Evolutionary conservation across 352 stramenopile species (phyloP), one percentile per base, ranked within the genome.

Genomic region (Blastocystis sp.): DNA sequence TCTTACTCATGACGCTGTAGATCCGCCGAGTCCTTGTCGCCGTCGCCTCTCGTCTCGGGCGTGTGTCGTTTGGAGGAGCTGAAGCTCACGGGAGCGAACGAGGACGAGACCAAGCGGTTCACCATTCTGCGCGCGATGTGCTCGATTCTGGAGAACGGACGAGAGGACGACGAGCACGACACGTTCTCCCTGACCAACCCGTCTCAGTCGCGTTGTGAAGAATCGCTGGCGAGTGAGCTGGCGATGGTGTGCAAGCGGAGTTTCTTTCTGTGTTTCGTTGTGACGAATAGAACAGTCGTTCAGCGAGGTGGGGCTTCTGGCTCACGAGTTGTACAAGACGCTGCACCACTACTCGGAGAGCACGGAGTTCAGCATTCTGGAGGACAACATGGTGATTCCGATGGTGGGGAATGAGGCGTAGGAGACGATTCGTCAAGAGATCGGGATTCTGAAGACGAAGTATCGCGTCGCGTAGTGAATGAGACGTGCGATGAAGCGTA

Each of bases 71-170:
- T 85, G 41, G 74, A 85, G 29, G 74, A 85, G 61, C 41, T 85
- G 33, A 13, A 55, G 19, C 51, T 85, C 26, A 85, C 74, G 50
- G 59, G 50, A 1, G n/a, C 74, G 10, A 85, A 85, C n/a, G 74
- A 85, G 16, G 74, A 85, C 61, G 74, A 85, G 55, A 85, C 51
- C n/a, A 66, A 62, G 26, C 51, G 60, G 50, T 69, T 85, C n/a
- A 85, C 10, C n/a, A 67, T 29, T 26, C 50, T 85, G 24, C 51
- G 66, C 45, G 74, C 55, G 33, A 67, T 85, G 50, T 67, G 26
- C 19, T 31, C 19, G n/a, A 61, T 85, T 10, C 29, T 85, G n/a
- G 41, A 69, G 19, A 85, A 85, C 66, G 74, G 33, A 21, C 31
- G 39, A 3, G 66, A 77, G 37, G 31, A 35, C n/a, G 10, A 10